phyloP scores from a whole-genome alignment of 176 grass and related monocot genomes.

The Panicum miliaceum region DNA sequence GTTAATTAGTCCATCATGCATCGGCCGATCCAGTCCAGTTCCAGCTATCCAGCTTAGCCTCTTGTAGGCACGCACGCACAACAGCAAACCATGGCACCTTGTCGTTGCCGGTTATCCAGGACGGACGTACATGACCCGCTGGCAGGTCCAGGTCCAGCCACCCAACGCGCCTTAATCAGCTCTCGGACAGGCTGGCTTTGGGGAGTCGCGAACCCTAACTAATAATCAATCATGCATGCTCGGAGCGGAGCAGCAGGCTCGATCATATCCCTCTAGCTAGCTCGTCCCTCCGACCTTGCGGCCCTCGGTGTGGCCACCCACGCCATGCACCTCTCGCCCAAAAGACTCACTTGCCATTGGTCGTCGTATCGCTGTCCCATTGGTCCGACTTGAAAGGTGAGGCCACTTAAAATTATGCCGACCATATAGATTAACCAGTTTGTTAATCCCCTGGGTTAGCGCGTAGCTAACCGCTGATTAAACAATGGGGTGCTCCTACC shows the following conservation, averaged over 20 bases:
- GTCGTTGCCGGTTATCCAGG: not conserved
- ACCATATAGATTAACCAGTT: slow-evolving; percentile 45
- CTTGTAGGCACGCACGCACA: not conserved
- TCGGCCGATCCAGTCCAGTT: not conserved
- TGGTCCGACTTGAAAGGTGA: slow-evolving; percentile 36
- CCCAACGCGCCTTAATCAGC: slow-evolving; percentile 23
- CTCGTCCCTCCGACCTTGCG: not conserved
- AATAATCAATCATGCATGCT: slow-evolving; percentile 32
- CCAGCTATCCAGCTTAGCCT: not conserved
- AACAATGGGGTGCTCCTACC: not conserved
- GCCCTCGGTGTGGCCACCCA: slow-evolving; percentile 40
- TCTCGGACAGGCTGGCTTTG: slow-evolving; percentile 48
- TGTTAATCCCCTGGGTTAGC: slow-evolving; percentile 28
- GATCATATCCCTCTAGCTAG: not conserved
- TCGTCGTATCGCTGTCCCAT: slow-evolving; percentile 44
- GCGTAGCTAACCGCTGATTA: slow-evolving; percentile 19
- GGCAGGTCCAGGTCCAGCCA: not conserved
- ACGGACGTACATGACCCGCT: not conserved
- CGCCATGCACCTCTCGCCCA: not conserved
- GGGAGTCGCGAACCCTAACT: slow-evolving; percentile 39
- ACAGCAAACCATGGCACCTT: not conserved
- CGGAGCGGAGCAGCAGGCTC: not conserved
- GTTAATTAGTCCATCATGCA: not conserved
- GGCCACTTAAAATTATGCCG: slow-evolving; percentile 39
- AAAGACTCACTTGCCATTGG: slow-evolving; percentile 40